These are phyloP conservation scores for Coffea humblotiana DNA, from an alignment of 305 asterid genomes.

Conservation along the genomic window DNA sequence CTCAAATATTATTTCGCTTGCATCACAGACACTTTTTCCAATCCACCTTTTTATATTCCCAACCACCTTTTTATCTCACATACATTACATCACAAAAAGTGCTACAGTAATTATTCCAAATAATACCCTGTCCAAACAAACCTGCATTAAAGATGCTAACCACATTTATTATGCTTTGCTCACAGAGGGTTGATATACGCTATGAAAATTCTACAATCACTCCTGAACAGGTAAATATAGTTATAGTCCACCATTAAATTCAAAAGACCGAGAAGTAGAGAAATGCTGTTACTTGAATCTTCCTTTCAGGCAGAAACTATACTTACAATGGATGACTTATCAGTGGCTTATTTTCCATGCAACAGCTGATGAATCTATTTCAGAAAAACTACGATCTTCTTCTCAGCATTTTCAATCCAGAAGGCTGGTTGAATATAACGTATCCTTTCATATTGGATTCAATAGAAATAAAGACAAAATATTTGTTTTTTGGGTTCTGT, in stretches of 20 bases:
- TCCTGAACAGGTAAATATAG: slow-evolving; percentile 68
- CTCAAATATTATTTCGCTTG: too few relatives aligned
- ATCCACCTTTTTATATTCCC: too few relatives aligned
- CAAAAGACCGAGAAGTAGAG: neutral
- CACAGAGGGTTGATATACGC: slow-evolving; percentile 72
- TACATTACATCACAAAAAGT: too few relatives aligned
- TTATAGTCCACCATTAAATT: neutral
- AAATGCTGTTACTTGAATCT: too few relatives aligned
- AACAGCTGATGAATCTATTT: slow-evolving; percentile 85
- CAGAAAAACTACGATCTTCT: slow-evolving; percentile 77
- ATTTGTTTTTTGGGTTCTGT: too few relatives aligned
- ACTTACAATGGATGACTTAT: neutral
- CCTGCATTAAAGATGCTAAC: neutral
- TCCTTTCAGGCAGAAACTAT: neutral
- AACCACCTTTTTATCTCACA: too few relatives aligned
- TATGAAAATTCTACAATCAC: slow-evolving; percentile 63
- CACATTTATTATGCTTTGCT: neutral
- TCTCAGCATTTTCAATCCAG: slow-evolving; percentile 79
- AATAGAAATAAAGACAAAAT: neutral
- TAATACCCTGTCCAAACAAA: too few relatives aligned
- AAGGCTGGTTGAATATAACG: slow-evolving; percentile 97
- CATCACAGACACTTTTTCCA: too few relatives aligned
- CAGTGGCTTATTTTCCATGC: slow-evolving; percentile 9
- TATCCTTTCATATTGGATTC: slow-evolving; percentile 34
- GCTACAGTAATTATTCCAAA: too few relatives aligned